Evolutionary conservation across 2,329 filamentous ascomycete genomes (phyloP), one percentile per base, ranked within the genome.

Genomic region (Fusarium nelsonii): DNA sequence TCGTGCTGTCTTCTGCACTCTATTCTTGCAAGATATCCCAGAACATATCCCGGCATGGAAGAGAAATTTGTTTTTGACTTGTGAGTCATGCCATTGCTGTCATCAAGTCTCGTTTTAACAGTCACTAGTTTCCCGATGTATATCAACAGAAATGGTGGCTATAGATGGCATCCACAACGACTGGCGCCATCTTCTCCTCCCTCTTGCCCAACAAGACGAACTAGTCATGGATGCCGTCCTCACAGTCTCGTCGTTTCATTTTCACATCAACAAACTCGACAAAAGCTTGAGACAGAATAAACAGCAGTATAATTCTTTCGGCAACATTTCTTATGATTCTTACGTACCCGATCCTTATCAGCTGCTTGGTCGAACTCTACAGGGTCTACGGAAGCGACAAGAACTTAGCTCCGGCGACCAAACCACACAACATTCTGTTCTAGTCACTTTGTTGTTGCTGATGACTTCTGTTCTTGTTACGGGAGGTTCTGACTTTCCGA

Each of bases 401-500:
- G 68, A 75, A 39, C 49, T 76, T 0, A 33, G 60, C 2, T 41
- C 41, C 6, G 56, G 40, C 1, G 54, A 71, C 4, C 46, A 62
- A 12, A 37, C 36, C 1, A 69, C 46, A 1, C 71, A 69, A 9
- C 63, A 72, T 4, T 74, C 63, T 9, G 70, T 76, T 0, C 16
- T 77, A 0, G 63, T 76, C 0, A 73, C 70, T 0, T 72, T 78
- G 0, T 8, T 78, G 2, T 18, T 77, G 0, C 50, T 77, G 0
- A 65, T 78, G 4, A 69, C 72, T 0, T 69, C 69, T 0, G 70
- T 68, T 0, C 71, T 78, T 39, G 73, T 78, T 1, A 76, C 71
- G 0, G 76, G 75, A 0, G 64, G 62, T 0, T 70, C 70, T 0
- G 75, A 78, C 26, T 78, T 76, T 26, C 73, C 76, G 0, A 65